phyloP scores from a whole-genome alignment of 257 asterid species.

The Solanum commersonii region DNA sequence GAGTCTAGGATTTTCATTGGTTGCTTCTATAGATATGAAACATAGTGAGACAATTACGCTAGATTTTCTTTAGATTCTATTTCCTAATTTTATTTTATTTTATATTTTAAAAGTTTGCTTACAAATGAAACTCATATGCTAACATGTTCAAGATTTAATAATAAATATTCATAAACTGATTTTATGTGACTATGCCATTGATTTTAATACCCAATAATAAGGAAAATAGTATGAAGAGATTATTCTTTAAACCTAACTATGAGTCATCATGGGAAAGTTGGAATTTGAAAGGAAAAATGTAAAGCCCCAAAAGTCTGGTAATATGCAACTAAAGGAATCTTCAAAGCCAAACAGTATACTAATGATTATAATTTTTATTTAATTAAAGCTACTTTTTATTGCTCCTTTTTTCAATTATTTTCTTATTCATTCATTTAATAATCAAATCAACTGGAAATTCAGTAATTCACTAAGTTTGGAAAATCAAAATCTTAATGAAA shows the following conservation, averaged over 20 bases:
- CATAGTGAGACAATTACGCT: not conserved
- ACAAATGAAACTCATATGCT: not conserved
- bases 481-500: not conserved
- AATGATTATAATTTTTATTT: not conserved
- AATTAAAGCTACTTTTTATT: not conserved
- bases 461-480: not conserved
- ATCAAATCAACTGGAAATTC: not conserved
- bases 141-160: too few species aligned
- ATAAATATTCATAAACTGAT: too few species aligned
- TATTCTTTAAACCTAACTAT: not conserved
- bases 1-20: not conserved
- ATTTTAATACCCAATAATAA: too few species aligned
- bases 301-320: not conserved
- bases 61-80: not conserved
- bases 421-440: not conserved
- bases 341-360: not conserved
- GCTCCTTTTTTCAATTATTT: not conserved
- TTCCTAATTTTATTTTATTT: not conserved
- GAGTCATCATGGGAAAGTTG: not conserved
- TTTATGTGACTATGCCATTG: not conserved
- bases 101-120: not conserved
- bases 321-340: not conserved
- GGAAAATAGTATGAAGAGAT: not conserved
- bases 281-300: not conserved
- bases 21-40: not conserved